These are phyloP conservation scores for Gynochthodes officinalis DNA, from an alignment of 257 asterid genomes.

Conservation along the genomic window DNA sequence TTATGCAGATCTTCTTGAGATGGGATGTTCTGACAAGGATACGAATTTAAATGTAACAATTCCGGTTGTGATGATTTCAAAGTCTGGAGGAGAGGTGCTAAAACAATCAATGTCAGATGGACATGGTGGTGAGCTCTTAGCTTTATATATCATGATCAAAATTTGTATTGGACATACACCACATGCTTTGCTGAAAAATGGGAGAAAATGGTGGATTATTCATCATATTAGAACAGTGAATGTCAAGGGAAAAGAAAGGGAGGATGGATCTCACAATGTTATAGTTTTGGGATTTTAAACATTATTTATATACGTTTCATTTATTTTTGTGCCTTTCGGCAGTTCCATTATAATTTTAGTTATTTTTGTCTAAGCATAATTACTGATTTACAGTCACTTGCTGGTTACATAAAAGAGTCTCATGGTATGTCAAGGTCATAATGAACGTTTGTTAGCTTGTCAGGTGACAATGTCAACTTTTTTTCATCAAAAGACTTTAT, in stretches of 20 bases:
- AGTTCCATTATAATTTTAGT: neutral
- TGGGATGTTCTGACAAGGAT: conserved; percentile 68
- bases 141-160: conserved; percentile 16
- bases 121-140: conserved; percentile 44
- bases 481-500: neutral
- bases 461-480: neutral
- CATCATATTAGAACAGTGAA: neutral
- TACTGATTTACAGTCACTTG: neutral
- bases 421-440: neutral
- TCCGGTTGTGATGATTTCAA: conserved; percentile 74
- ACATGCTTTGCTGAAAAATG: neutral
- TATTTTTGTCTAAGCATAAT: neutral
- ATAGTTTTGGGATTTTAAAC: neutral
- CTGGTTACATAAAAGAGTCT: neutral
- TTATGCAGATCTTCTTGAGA: conserved; percentile 66
- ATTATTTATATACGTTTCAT: neutral
- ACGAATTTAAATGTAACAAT: conserved; percentile 54
- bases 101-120: conserved; percentile 53
- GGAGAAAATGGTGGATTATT: neutral
- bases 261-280: neutral
- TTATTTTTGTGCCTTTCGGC: neutral
- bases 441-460: neutral
- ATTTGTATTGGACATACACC: neutral
- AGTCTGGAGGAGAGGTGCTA: conserved; percentile 70
- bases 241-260: neutral